Evolutionary conservation across 2,329 filamentous ascomycete genomes (phyloP).

Genomic region (Fusarium buxicola): DNA sequence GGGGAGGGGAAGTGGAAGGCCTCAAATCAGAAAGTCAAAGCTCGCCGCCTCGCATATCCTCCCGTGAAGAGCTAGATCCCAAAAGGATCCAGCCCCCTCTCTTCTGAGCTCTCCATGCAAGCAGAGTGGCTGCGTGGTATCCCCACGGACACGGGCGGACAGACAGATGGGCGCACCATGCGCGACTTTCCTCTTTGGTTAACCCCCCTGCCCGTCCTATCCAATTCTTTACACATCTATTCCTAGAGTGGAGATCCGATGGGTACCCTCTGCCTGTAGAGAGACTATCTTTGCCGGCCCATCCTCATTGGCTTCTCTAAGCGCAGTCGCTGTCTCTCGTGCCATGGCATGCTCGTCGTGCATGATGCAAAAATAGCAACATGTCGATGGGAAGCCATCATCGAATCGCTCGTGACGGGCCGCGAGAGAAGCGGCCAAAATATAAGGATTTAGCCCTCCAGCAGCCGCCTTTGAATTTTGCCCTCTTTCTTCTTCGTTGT

Average conservation of each 20-base stretch:
- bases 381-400: conserved; percentile 42
- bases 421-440: conserved; percentile 60
- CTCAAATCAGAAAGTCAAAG: conserved; percentile 40
- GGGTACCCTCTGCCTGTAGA: conserved; percentile 33
- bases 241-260: conserved; percentile 45
- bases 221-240: conserved; percentile 47
- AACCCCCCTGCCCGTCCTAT: conserved; percentile 36
- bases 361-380: conserved; percentile 56
- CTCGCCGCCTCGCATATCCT: conserved; percentile 38
- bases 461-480: conserved; percentile 54
- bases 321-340: conserved; percentile 54
- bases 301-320: conserved; percentile 61
- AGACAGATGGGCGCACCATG: conserved; percentile 47
- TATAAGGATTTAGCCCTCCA: conserved; percentile 69
- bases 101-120: conserved; percentile 36
- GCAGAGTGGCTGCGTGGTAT: conserved; percentile 43
- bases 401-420: conserved; percentile 49
- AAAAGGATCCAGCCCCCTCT: conserved; percentile 35
- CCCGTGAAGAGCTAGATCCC: conserved; percentile 40
- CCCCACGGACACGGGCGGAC: conserved; percentile 38
- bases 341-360: conserved; percentile 44
- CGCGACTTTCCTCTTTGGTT: conserved; percentile 48
- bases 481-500: conserved; percentile 54
- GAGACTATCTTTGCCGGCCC: conserved; percentile 44
- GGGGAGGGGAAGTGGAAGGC: conserved; percentile 36